Percentiles rank a stretch among this genome's conserved stretches.
phyloP scores from a whole-genome alignment of 768 basidiomycete species.

The Coprinopsis cinerea region DNA sequence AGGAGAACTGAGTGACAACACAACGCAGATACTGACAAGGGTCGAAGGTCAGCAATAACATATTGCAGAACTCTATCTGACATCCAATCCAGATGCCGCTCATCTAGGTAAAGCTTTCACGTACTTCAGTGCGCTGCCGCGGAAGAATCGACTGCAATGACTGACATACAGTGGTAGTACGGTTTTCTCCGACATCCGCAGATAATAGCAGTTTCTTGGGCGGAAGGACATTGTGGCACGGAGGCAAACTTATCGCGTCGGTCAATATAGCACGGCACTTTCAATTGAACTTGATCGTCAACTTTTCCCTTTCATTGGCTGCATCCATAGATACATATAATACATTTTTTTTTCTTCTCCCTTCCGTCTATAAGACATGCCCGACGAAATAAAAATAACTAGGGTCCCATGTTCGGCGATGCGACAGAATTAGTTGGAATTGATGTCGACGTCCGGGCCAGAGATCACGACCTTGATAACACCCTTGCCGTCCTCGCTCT shows the following conservation, averaged over 20 bases:
- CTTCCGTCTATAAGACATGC: no score
- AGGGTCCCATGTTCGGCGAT: no score
- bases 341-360: no score
- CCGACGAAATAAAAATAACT: no score
- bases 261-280: no score
- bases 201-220: conserved; percentile 73
- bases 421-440: not conserved
- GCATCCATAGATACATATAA: no score
- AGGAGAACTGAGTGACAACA: not conserved
- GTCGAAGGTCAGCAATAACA: conserved; percentile 74
- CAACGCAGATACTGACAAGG: conserved; percentile 38
- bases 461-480: conserved; percentile 90
- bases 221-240: conserved; percentile 75
- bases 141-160: conserved; percentile 2
- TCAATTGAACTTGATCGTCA: no score
- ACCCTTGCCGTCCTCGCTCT: conserved; percentile 78
- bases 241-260: no score
- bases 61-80: conserved; percentile 72
- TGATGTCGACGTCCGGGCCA: conserved; percentile 48
- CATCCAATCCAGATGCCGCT: conserved; percentile 89
- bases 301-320: no score
- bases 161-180: conserved; percentile 78
- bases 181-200: conserved; percentile 68
- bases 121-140: not conserved
- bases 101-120: conserved; percentile 76